A percentile compares a stretch with the other conserved stretches of the same genome.
These are phyloP conservation scores for Coemansia sp. DNA, from an alignment of 192 early-diverging fungal species.

Conservation along the genomic window DNA sequence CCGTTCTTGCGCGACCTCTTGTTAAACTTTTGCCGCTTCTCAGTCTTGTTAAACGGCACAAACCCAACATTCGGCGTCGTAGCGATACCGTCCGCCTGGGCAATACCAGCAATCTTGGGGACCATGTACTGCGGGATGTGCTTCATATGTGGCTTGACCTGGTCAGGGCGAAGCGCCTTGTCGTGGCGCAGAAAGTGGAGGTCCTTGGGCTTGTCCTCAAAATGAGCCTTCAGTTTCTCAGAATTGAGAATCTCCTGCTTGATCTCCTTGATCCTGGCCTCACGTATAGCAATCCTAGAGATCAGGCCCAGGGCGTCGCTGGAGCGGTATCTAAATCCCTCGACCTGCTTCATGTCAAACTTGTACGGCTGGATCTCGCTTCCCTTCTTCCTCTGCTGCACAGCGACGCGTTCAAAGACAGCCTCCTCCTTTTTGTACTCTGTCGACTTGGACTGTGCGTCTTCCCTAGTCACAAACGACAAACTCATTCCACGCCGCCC, in stretches of 20 bases:
- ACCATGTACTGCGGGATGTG: slow-evolving; percentile 92
- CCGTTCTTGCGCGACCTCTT: slow-evolving; percentile 20
- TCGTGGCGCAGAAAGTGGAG: slow-evolving; percentile 91
- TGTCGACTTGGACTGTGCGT: slow-evolving; percentile 23
- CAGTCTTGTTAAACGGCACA: slow-evolving; percentile 47
- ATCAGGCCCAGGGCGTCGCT: slow-evolving; percentile 83
- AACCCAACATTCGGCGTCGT: slow-evolving; percentile 43
- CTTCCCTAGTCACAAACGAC: slow-evolving; percentile 74
- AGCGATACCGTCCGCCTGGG: slow-evolving; percentile 42
- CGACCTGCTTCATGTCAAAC: slow-evolving; percentile 88
- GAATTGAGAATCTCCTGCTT: slow-evolving; percentile 94
- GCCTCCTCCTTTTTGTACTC: slow-evolving; percentile 60
- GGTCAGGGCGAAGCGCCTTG: slow-evolving; percentile 77
- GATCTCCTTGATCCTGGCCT: slow-evolving; percentile 94
- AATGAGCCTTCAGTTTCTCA: slow-evolving; percentile 94
- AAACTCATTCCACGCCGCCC: slow-evolving; percentile 87
- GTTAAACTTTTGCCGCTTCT: slow-evolving; percentile 30
- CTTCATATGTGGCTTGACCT: slow-evolving; percentile 87
- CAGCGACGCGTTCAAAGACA: slow-evolving; percentile 74
- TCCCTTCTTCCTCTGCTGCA: slow-evolving; percentile 60
- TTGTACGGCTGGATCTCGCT: slow-evolving; percentile 71
- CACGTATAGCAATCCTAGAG: slow-evolving; percentile 73
- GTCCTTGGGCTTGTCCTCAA: slow-evolving; percentile 95
- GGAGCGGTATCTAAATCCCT: slow-evolving; percentile 90
- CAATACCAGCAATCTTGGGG: slow-evolving; percentile 69